Conservation (phyloP, 257 asterid genomes). For the Primulina huaijiensis region DNA sequence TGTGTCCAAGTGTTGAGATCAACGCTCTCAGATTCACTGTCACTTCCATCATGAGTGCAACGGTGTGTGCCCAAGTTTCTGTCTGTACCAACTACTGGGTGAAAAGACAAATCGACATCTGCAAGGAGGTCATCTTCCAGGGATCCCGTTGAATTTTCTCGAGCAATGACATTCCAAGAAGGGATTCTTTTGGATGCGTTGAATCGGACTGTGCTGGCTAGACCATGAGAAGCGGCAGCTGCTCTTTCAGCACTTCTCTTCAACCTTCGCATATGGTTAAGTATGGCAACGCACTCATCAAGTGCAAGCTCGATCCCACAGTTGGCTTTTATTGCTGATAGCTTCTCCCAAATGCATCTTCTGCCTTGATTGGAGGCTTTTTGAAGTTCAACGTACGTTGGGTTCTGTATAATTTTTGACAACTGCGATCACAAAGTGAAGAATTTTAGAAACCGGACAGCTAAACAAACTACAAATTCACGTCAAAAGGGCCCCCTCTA, state of each 20-base stretch:
- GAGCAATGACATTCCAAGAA: constrained; percentile 85
- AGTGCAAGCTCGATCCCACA: constrained; percentile 95
- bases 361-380: constrained; percentile 92
- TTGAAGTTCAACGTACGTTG: constrained; percentile 71
- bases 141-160: constrained; percentile 88
- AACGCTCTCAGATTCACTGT: constrained; percentile 70
- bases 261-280: constrained; percentile 88
- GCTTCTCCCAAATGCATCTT: constrained; percentile 96
- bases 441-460: not conserved
- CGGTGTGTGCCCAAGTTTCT: constrained; percentile 42
- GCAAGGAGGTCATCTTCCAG: constrained; percentile 73
- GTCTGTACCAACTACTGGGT: constrained; percentile 32
- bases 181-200: constrained; percentile 81
- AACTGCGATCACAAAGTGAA: constrained; percentile 39
- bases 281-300: constrained; percentile 80
- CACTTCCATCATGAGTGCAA: constrained; percentile 62
- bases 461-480: not conserved
- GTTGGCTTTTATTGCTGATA: constrained; percentile 93
- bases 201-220: constrained; percentile 44
- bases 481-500: not conserved
- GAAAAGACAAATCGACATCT: constrained; percentile 46
- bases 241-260: constrained; percentile 85
- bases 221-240: constrained; percentile 61
- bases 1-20: constrained; percentile 78
- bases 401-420: constrained; percentile 82